phyloP scores from a whole-genome alignment of 768 basidiomycete species.

The Pleurotus djamor region DNA sequence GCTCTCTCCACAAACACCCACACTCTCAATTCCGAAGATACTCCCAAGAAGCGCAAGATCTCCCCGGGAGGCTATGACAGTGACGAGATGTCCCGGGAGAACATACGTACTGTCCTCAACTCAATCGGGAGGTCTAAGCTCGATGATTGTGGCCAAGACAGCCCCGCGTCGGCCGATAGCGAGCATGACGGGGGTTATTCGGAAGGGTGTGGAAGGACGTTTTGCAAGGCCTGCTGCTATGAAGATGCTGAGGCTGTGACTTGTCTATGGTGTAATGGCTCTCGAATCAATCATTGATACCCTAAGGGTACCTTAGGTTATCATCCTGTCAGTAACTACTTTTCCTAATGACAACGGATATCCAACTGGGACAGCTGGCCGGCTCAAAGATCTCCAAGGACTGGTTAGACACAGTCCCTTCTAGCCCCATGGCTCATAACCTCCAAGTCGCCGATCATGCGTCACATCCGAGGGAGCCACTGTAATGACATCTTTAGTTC shows the following conservation, averaged over 20 bases:
- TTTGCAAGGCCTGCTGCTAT: background rate
- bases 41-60: background rate
- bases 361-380: too few relatives aligned
- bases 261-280: conserved; percentile 3
- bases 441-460: too few relatives aligned
- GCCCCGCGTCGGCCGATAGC: background rate
- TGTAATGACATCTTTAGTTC: too few relatives aligned
- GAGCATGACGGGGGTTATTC: background rate
- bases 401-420: too few relatives aligned
- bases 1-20: conserved; percentile 25
- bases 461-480: too few relatives aligned
- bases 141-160: background rate
- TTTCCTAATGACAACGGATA: too few relatives aligned
- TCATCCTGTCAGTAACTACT: too few relatives aligned
- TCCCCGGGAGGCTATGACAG: background rate
- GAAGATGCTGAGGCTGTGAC: conserved; percentile 3
- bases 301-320: too few relatives aligned
- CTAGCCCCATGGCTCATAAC: too few relatives aligned
- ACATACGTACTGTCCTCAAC: background rate
- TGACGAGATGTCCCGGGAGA: background rate
- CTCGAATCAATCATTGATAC: background rate
- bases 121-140: background rate
- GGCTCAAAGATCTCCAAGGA: too few relatives aligned
- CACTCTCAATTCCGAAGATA: conserved; percentile 18
- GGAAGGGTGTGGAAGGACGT: background rate